Percentiles rank a stretch among this genome's conserved stretches.
These are phyloP conservation scores for Venturia carpophila DNA, from an alignment of 2,329 filamentous ascomycete genomes.

Conservation along the genomic window DNA sequence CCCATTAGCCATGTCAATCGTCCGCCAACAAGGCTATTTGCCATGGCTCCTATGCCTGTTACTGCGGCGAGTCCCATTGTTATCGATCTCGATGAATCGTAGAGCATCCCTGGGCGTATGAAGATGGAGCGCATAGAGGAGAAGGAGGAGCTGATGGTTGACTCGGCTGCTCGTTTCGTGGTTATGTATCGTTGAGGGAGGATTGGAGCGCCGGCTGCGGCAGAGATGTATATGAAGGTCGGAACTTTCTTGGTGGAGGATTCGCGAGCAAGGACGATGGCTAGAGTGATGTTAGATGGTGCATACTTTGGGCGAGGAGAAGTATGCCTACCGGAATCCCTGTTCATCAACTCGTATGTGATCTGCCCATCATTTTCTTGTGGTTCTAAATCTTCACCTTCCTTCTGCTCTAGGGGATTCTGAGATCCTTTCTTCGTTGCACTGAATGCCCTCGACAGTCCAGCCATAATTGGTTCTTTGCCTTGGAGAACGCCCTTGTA, in stretches of 20 bases:
- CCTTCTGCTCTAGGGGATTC: constrained; percentile 60
- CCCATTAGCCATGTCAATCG: constrained; percentile 62
- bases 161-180: constrained; percentile 88
- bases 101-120: constrained; percentile 79
- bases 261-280: constrained; percentile 74
- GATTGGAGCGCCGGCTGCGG: constrained; percentile 75
- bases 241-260: constrained; percentile 55
- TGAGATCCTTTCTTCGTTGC: constrained; percentile 51
- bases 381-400: constrained; percentile 50
- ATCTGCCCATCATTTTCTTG: constrained; percentile 65
- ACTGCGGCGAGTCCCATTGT: constrained; percentile 79
- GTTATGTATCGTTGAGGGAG: constrained; percentile 78
- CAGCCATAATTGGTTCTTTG: constrained; percentile 70
- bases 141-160: constrained; percentile 62
- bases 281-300: constrained; percentile 33
- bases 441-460: constrained; percentile 71
- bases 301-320: background rate
- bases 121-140: constrained; percentile 73
- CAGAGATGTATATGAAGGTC: constrained; percentile 82
- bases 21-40: constrained; percentile 72
- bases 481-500: constrained; percentile 90
- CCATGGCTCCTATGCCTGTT: constrained; percentile 63
- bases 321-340: constrained; percentile 55
- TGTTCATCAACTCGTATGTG: constrained; percentile 96
- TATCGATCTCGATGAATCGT: constrained; percentile 71